Base-by-base conservation (phyloP, 129 eudicot species). In the Smallanthus sonchifolius region DNA sequence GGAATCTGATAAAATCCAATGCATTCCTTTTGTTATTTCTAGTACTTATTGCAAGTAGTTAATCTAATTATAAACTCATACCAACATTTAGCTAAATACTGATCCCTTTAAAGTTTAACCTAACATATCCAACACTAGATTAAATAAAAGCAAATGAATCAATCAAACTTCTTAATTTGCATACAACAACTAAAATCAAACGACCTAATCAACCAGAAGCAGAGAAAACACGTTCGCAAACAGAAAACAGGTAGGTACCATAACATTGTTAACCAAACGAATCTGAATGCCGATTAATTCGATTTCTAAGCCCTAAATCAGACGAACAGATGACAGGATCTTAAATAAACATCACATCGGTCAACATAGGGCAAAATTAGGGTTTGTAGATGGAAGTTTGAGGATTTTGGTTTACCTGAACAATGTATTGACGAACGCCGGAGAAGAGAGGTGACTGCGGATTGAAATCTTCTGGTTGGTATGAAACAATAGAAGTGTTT, bases 361-460 rank as follows among this genome's bases (percentile, higher is more conserved):
- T 47, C 24, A 34, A 47, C 15, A 62, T 19, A 30, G 5, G 32
- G 7, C 17, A 16, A 61, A 74, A 74, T 62, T 74, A 74, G 78
- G 70, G 63, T 74, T 34, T 19, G 17, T 7, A 9, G 69, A 74
- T 32, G 19, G 45, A 59, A 30, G 37, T 19, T 7, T 17, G 10
- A 35, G 6, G 47, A 51, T 19, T 34, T 49, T 44, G 13, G 70
- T 45, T 19, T 62, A 74, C 71, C 78, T 74, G 65, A 73, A 47
- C 45, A 44, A 44, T n/a, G 52, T 32, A 45, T 48, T 13, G 72
- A 75, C 16, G 16, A 47, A 5, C 39, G 60, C 63, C 54, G 79
- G 61, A 34, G 72, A 36, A 52, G 40, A 75, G 60, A 62, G 49
- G 70, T 17, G 78, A 74, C 78, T 74, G 78, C 79, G 72, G 79